These are phyloP conservation scores for Cryptococcus neoformans DNA, from an alignment of 1,284 basidiomycete species.

Conservation along the genomic window DNA sequence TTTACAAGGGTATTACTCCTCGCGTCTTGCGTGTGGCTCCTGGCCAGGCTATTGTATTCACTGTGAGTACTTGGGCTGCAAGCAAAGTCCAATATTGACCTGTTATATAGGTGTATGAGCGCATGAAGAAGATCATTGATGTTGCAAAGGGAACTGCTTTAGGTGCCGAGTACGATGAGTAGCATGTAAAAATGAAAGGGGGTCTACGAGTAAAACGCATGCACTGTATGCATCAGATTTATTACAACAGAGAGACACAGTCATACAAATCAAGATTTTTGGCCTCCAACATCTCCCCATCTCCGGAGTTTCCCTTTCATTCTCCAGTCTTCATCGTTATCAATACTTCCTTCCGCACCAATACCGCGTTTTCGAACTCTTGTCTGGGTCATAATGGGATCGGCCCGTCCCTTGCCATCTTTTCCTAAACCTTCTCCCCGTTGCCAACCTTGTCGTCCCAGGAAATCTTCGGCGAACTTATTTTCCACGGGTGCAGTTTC, in stretches of 20 bases:
- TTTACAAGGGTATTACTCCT: constrained; percentile 98
- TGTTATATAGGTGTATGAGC: constrained; percentile 70
- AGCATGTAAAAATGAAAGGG: constrained; percentile 1
- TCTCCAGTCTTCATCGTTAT: constrained; percentile 31
- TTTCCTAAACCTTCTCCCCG: constrained; percentile 37
- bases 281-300: too few relatives aligned
- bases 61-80: constrained; percentile 35
- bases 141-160: constrained; percentile 58
- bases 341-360: constrained; percentile 23
- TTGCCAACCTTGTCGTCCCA: constrained; percentile 41
- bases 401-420: constrained; percentile 24
- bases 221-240: neutral
- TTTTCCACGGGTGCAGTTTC: constrained; percentile 1
- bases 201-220: neutral
- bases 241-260: neutral
- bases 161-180: constrained; percentile 30
- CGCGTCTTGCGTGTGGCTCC: constrained; percentile 95
- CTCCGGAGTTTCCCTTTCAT: constrained; percentile 10
- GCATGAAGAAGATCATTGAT: constrained; percentile 72
- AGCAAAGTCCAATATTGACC: neutral
- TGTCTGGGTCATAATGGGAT: constrained; percentile 27
- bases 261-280: neutral
- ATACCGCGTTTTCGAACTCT: constrained; percentile 30
- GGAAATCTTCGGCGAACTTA: constrained; percentile 21
- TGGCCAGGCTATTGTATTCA: constrained; percentile 61